Conservation (phyloP, 2,329 filamentous ascomycete species). For the Whalleya microplaca region DNA sequence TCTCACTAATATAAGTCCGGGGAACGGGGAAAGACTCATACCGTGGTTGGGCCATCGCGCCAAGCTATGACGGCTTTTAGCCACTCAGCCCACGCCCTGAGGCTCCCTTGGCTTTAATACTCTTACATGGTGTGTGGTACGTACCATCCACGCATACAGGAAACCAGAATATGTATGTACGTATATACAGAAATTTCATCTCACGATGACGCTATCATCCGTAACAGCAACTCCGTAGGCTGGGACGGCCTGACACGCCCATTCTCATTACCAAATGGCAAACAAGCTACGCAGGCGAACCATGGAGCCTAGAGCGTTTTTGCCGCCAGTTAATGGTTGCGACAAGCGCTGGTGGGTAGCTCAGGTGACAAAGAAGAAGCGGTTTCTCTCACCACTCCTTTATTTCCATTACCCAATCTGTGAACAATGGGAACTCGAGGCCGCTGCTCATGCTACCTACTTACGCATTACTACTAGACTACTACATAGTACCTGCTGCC, state of each 20-base stretch:
- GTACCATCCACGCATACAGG: too few relatives aligned
- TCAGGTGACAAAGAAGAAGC: constrained; percentile 44
- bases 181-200: constrained; percentile 14
- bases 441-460: constrained; percentile 11
- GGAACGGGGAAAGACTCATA: background rate
- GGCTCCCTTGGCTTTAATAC: too few relatives aligned
- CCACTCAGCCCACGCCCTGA: constrained; percentile 6
- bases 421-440: constrained; percentile 34
- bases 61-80: constrained; percentile 13
- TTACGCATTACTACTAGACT: too few relatives aligned
- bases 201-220: constrained; percentile 26
- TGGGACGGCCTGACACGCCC: constrained; percentile 31
- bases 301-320: constrained; percentile 21
- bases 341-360: constrained; percentile 30
- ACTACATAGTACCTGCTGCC: too few relatives aligned
- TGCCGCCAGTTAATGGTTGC: constrained; percentile 27
- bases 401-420: constrained; percentile 56
- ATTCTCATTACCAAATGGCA: constrained; percentile 45
- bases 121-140: too few relatives aligned
- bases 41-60: constrained; percentile 2
- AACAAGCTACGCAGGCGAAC: constrained; percentile 37
- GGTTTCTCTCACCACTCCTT: constrained; percentile 39
- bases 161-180: too few relatives aligned
- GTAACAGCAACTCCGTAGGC: constrained; percentile 22
- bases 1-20: background rate